Evolutionary conservation across 2,329 filamentous ascomycete genomes (phyloP).

Genomic region (Zymoseptoria crescenta): DNA sequence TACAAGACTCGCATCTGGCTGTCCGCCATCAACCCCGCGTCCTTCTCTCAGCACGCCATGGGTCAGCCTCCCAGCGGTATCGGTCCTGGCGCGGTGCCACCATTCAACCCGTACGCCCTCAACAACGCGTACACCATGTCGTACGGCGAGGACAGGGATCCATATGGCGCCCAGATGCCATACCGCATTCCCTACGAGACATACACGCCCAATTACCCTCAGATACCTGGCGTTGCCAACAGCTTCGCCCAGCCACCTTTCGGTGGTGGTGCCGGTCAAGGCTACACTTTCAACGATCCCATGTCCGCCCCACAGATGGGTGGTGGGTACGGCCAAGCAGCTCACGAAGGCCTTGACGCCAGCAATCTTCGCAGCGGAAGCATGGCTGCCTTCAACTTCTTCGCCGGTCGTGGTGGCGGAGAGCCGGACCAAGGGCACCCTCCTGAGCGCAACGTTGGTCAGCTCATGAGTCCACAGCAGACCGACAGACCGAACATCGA

Average conservation of each 20-base stretch:
- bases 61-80: constrained; percentile 30
- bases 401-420: constrained; percentile 10
- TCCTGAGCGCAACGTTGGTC: not conserved
- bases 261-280: not conserved
- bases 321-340: not conserved
- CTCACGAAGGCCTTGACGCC: not conserved
- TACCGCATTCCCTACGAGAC: constrained; percentile 27
- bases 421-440: constrained; percentile 3
- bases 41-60: constrained; percentile 49
- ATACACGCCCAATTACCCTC: constrained; percentile 28
- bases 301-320: not conserved
- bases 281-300: not conserved
- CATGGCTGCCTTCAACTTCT: constrained; percentile 15
- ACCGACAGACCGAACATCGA: not conserved
- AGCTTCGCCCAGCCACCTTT: not conserved
- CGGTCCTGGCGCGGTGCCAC: constrained; percentile 30
- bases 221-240: constrained; percentile 46
- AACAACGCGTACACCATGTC: constrained; percentile 28
- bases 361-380: constrained; percentile 3
- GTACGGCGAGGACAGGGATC: constrained; percentile 23
- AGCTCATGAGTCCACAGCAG: not conserved
- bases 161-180: constrained; percentile 28
- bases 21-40: constrained; percentile 97
- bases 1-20: constrained; percentile 99
- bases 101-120: constrained; percentile 14